Conservation (phyloP, 805 yeast species). For the Scheffersomyces amazonensis region DNA sequence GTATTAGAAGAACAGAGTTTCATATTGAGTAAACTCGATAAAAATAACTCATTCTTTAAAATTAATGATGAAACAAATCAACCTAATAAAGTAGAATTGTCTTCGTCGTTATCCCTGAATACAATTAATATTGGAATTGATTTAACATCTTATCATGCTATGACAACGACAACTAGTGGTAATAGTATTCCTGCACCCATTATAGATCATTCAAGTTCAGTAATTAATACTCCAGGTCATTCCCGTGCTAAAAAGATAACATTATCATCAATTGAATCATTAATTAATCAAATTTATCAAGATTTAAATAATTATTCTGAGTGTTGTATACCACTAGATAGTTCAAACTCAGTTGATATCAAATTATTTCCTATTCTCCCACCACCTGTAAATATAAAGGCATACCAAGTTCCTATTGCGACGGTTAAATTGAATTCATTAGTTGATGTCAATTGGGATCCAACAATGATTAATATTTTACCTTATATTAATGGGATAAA, state of each 20-base stretch:
- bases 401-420: conserved; percentile 90
- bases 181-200: conserved; percentile 1
- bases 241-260: conserved; percentile 26
- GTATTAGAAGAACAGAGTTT: conserved; percentile 89
- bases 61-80: conserved; percentile 1
- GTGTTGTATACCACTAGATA: conserved; percentile 90
- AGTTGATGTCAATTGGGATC: conserved; percentile 94
- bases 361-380: conserved; percentile 89
- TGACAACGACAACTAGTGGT: not conserved
- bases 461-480: conserved; percentile 84
- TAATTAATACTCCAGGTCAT: conserved; percentile 10
- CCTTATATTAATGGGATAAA: conserved; percentile 89
- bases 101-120: not conserved
- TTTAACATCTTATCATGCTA: conserved; percentile 2
- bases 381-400: conserved; percentile 70
- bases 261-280: conserved; percentile 56
- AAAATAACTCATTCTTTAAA: conserved; percentile 40
- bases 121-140: conserved; percentile 4
- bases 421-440: conserved; percentile 70
- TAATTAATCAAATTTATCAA: conserved; percentile 87
- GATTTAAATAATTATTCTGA: conserved; percentile 95
- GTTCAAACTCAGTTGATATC: conserved; percentile 85
- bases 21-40: conserved; percentile 55
- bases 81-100: not conserved
- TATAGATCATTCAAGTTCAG: conserved; percentile 4